phyloP scores from a whole-genome alignment of 371 early-diverging fungal genomes.

The Cladochytrium tenue region DNA sequence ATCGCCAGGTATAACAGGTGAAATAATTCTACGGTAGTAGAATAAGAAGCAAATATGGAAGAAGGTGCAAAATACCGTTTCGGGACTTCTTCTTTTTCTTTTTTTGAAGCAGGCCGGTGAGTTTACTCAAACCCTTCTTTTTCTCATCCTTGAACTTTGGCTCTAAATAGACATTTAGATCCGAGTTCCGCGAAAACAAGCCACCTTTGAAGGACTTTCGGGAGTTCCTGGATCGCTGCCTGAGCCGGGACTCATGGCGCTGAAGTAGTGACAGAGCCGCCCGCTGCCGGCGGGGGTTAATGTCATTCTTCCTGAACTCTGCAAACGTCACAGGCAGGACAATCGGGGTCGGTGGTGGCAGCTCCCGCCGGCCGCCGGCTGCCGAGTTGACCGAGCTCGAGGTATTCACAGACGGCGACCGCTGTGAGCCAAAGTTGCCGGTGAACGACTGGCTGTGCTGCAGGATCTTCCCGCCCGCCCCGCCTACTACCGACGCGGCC shows the following conservation, averaged over 20 bases:
- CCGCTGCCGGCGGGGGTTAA: conserved; percentile 22
- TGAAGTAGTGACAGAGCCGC: conserved; percentile 22
- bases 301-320: conserved; percentile 24
- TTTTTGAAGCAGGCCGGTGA: conserved; percentile 24
- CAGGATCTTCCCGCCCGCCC: not conserved
- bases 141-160: conserved; percentile 36
- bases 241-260: conserved; percentile 13
- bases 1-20: conserved; percentile 27
- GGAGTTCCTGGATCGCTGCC: not conserved
- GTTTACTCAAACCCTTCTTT: conserved; percentile 17
- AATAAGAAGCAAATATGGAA: not conserved
- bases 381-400: not conserved
- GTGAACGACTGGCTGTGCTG: not conserved
- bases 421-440: not conserved
- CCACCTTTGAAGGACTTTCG: conserved; percentile 27
- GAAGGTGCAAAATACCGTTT: conserved; percentile 4
- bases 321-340: conserved; percentile 14
- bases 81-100: conserved; percentile 26
- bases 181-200: not conserved
- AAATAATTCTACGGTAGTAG: conserved; percentile 16
- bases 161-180: conserved; percentile 11
- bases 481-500: not conserved
- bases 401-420: not conserved
- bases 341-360: not conserved
- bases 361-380: not conserved